Conservation (phyloP, 208 protist species). For the Herpetomonas tarakana region DNA sequence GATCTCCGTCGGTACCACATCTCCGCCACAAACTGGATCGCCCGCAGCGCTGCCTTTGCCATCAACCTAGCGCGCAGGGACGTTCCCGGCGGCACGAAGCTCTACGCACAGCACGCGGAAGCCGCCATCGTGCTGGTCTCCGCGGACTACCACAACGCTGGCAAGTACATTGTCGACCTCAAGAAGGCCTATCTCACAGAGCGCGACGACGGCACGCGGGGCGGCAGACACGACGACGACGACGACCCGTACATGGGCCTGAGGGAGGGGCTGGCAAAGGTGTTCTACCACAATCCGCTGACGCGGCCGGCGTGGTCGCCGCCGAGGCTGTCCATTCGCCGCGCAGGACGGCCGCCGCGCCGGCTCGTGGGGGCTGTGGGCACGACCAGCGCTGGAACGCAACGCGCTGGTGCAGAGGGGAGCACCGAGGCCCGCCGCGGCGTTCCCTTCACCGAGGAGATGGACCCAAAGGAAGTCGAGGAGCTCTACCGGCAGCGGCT, state of each 20-base stretch:
- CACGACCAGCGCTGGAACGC: too few species aligned
- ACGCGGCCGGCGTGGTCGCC: neutral
- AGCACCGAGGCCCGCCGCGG: neutral
- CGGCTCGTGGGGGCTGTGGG: too few species aligned
- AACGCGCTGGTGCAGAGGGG: neutral
- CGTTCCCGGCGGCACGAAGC: conserved; percentile 14
- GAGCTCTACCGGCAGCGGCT: neutral
- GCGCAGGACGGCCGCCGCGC: neutral
- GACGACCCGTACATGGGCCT: neutral
- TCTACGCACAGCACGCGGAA: conserved; percentile 8
- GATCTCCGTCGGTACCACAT: conserved; percentile 78
- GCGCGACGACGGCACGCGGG: neutral
- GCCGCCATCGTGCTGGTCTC: conserved; percentile 31
- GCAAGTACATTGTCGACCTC: conserved; percentile 31
- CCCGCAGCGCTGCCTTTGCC: conserved; percentile 55
- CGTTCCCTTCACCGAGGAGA: too few species aligned
- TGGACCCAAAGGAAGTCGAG: too few species aligned
- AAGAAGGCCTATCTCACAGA: conserved; percentile 12
- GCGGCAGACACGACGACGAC: neutral
- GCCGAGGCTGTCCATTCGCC: neutral
- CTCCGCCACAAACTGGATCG: conserved; percentile 41
- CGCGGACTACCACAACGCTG: conserved; percentile 26
- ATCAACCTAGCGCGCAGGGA: conserved; percentile 61
- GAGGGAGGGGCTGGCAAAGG: neutral
- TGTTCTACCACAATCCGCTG: neutral